phyloP scores from a whole-genome alignment of 1,284 basidiomycete species.

The Melampsora larici-populina region DNA sequence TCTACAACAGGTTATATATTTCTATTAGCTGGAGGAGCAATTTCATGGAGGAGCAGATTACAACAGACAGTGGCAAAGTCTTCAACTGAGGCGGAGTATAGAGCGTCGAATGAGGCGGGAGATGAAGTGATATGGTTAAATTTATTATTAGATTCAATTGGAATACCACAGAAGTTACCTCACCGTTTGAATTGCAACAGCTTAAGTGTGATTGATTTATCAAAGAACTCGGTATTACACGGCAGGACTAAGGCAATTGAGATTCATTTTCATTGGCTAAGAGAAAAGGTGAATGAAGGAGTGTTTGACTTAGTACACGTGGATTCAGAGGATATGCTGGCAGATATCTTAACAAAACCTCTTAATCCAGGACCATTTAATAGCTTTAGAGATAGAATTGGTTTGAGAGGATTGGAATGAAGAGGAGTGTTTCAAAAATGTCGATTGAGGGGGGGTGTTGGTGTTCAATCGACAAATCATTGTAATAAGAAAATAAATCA shows the following conservation, averaged over 20 bases:
- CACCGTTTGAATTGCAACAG: not conserved
- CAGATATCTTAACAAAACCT: not conserved
- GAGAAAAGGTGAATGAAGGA: not conserved
- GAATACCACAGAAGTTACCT: not conserved
- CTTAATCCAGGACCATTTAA: not conserved
- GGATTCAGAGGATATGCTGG: not conserved
- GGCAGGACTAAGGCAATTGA: not conserved
- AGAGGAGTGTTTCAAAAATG: no score
- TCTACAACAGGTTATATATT: not conserved
- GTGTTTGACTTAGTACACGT: not conserved
- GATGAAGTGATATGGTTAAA: not conserved
- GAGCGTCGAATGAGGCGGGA: not conserved
- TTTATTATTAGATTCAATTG: not conserved
- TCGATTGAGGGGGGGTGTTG: no score
- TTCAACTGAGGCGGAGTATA: no score
- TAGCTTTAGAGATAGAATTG: not conserved
- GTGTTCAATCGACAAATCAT: no score
- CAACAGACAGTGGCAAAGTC: no score
- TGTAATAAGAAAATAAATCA: no score
- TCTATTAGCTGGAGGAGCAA: not conserved
- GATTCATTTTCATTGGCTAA: not conserved
- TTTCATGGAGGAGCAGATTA: not conserved
- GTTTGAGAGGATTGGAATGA: no score
- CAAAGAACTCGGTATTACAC: not conserved
- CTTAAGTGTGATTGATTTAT: not conserved